A percentile compares a stretch with the other conserved stretches of the same genome.
Conservation (phyloP, 139 green algal species). For the Chlorella sorokiniana region DNA sequence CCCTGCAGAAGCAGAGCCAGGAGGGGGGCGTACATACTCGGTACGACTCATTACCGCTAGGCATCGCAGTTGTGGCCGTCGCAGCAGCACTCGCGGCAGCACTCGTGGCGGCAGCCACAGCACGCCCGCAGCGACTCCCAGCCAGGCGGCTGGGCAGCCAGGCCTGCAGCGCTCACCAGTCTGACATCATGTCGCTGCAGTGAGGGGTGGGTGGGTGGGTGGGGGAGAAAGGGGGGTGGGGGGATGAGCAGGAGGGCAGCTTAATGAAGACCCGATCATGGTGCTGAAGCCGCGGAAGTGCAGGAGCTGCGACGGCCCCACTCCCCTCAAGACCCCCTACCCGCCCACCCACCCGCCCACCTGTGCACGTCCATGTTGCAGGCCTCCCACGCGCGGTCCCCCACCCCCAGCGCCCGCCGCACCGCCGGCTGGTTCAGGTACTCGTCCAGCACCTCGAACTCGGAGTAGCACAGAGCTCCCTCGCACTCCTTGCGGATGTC, state of each 20-base stretch:
- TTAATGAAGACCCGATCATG: background rate
- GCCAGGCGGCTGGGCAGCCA: too few relatives aligned
- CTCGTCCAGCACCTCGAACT: constrained; percentile 62
- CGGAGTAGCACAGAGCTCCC: constrained; percentile 82
- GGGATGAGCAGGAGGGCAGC: background rate
- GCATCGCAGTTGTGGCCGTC: too few relatives aligned
- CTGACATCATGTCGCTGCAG: constrained; percentile 15
- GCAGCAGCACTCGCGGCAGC: background rate
- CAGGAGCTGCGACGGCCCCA: too few relatives aligned
- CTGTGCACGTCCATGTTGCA: constrained; percentile 77
- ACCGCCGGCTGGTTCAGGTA: constrained; percentile 80
- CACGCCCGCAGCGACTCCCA: too few relatives aligned
- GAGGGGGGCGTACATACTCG: background rate
- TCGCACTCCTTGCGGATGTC: constrained; percentile 86
- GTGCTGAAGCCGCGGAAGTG: too few relatives aligned
- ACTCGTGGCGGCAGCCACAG: background rate
- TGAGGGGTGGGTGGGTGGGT: background rate
- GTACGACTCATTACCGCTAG: background rate
- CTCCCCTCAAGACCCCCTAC: too few relatives aligned
- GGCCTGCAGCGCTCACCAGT: background rate
- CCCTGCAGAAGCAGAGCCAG: background rate
- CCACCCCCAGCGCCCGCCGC: constrained; percentile 69
- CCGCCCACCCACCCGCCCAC: constrained; percentile 46
- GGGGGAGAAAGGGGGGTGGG: background rate
- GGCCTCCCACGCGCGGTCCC: constrained; percentile 61